Percentiles rank a stretch among this genome's conserved stretches.
phyloP scores from a whole-genome alignment of 805 yeast genomes.

The Ogataea ganodermae region DNA sequence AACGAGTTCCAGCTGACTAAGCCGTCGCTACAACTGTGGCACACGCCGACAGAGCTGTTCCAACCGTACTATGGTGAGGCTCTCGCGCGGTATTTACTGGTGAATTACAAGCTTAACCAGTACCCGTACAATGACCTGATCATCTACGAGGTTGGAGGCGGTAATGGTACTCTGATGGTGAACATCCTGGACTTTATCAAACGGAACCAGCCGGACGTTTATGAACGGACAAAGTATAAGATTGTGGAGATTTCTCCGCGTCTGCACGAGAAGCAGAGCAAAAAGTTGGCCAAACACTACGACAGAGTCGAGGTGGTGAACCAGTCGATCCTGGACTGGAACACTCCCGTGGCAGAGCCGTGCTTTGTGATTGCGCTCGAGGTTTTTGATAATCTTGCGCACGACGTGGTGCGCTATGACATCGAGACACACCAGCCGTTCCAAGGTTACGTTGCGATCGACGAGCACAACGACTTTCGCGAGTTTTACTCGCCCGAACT shows the following conservation, averaged over 20 bases:
- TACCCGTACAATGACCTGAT: conserved; percentile 72
- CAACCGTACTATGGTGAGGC: conserved; percentile 86
- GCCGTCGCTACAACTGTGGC: conserved; percentile 73
- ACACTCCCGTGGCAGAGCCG: conserved; percentile 55
- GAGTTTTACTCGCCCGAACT: conserved; percentile 69
- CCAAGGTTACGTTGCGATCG: conserved; percentile 77
- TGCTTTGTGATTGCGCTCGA: conserved; percentile 80
- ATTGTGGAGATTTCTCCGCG: conserved; percentile 71
- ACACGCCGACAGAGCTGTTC: conserved; percentile 85
- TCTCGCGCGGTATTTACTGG: conserved; percentile 74
- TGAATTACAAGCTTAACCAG: conserved; percentile 65
- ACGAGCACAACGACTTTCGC: conserved; percentile 70
- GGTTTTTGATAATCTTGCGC: conserved; percentile 82
- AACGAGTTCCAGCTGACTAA: conserved; percentile 30
- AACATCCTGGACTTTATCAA: conserved; percentile 68
- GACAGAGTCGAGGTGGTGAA: conserved; percentile 65
- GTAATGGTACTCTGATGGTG: conserved; percentile 83
- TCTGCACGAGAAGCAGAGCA: conserved; percentile 58
- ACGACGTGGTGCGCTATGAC: conserved; percentile 79
- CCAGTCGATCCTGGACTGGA: conserved; percentile 78
- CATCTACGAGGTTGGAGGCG: conserved; percentile 88
- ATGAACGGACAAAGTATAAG: conserved; percentile 63
- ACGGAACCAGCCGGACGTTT: conserved; percentile 70
- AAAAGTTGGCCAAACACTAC: conserved; percentile 41
- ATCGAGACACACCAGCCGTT: conserved; percentile 62